These are phyloP conservation scores for Neurospora africana DNA, from an alignment of 495 filamentous ascomycete species.

Conservation along the genomic window DNA sequence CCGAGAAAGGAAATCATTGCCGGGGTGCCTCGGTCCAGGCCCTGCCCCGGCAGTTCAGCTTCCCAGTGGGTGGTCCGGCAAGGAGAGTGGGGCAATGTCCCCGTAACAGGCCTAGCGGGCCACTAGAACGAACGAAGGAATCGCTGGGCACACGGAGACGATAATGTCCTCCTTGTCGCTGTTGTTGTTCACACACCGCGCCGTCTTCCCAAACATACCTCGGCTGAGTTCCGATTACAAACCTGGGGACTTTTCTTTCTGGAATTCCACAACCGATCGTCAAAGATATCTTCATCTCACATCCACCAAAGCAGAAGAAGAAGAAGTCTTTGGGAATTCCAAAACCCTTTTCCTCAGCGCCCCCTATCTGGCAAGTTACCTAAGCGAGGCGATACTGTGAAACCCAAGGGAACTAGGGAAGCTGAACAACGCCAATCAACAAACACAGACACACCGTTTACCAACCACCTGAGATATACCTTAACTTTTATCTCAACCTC, in stretches of 20 bases:
- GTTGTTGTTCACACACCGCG: too few species aligned
- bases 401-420: not conserved
- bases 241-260: not conserved
- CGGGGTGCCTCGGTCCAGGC: not conserved
- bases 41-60: not conserved
- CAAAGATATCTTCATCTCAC: not conserved
- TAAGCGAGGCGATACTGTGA: not conserved
- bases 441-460: not conserved
- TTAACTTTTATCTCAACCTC: not conserved
- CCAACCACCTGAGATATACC: not conserved
- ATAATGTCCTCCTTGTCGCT: not conserved
- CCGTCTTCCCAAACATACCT: too few species aligned
- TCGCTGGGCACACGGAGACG: not conserved
- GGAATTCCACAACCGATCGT: not conserved
- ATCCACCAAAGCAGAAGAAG: not conserved
- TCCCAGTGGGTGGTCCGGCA: not conserved
- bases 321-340: not conserved
- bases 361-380: not conserved
- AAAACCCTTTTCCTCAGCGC: not conserved
- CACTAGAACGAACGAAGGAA: not conserved
- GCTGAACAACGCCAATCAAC: not conserved
- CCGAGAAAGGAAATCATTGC: not conserved
- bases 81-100: not conserved
- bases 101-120: not conserved
- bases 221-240: not conserved